Evolutionary conservation across 257 asterid species (phyloP).

Genomic region (Leptodermis oblonga): DNA sequence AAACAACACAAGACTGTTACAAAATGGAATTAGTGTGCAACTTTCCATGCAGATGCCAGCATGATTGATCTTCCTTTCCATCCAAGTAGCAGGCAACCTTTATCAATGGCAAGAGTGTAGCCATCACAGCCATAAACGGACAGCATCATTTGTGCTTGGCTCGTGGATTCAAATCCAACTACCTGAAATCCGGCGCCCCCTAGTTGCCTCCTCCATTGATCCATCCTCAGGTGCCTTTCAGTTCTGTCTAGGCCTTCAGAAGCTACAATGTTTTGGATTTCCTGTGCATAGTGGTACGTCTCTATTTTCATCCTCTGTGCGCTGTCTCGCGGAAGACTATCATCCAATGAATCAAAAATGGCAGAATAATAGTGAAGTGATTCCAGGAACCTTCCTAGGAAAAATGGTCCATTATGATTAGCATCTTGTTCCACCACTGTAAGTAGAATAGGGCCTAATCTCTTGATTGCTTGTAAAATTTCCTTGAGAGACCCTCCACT

Average conservation of each 20-base stretch:
- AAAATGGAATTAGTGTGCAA: too few relatives aligned
- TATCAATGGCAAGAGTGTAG: constrained; percentile 40
- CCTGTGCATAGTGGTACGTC: constrained; percentile 35
- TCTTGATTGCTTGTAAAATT: constrained; percentile 45
- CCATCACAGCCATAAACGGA: constrained; percentile 44
- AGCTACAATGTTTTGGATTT: constrained; percentile 48
- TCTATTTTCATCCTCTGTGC: constrained; percentile 45
- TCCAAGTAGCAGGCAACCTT: constrained; percentile 60
- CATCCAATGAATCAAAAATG: constrained; percentile 56
- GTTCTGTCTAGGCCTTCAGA: constrained; percentile 46
- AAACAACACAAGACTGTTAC: neutral
- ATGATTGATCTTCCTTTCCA: constrained; percentile 71
- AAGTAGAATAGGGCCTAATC: constrained; percentile 34
- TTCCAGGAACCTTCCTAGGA: constrained; percentile 55
- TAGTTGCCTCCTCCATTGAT: constrained; percentile 60
- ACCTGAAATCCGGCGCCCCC: constrained; percentile 49
- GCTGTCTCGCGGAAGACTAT: constrained; percentile 31
- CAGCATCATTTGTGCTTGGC: constrained; percentile 29
- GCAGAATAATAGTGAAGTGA: constrained; percentile 63
- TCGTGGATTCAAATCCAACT: constrained; percentile 37
- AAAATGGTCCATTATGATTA: constrained; percentile 55
- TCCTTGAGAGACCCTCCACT: constrained; percentile 53
- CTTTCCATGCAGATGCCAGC: constrained; percentile 59
- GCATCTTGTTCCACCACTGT: constrained; percentile 69
- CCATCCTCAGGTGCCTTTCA: constrained; percentile 57